phyloP scores from a whole-genome alignment of 2,329 filamentous ascomycete species.

The Pseudogymnoascus sp. region DNA sequence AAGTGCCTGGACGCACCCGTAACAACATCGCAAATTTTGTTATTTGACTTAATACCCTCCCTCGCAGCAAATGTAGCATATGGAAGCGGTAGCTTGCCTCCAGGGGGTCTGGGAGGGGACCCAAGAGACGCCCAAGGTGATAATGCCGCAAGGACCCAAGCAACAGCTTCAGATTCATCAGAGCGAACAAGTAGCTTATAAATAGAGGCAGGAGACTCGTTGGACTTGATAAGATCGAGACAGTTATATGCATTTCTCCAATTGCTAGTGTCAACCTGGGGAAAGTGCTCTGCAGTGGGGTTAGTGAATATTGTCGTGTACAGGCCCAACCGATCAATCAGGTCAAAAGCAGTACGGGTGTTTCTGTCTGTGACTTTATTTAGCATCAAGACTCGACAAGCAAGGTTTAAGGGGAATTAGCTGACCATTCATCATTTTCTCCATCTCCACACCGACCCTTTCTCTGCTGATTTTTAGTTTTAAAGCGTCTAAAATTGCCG shows the following conservation, averaged over 20 bases:
- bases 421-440: constrained; percentile 78
- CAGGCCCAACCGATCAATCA: constrained; percentile 58
- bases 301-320: constrained; percentile 69
- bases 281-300: constrained; percentile 44
- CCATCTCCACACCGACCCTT: constrained; percentile 74
- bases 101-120: constrained; percentile 29
- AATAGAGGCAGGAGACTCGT: constrained; percentile 38
- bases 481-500: constrained; percentile 71
- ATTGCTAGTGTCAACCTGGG: constrained; percentile 45
- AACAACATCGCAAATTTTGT: constrained; percentile 63
- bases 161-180: constrained; percentile 57
- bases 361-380: constrained; percentile 38
- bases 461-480: constrained; percentile 85
- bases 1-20: constrained; percentile 55
- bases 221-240: constrained; percentile 42
- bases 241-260: constrained; percentile 59
- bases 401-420: constrained; percentile 17
- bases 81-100: constrained; percentile 44
- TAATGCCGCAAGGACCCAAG: constrained; percentile 69
- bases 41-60: constrained; percentile 72
- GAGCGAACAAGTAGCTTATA: constrained; percentile 50
- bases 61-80: constrained; percentile 56
- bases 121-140: constrained; percentile 57
- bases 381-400: constrained; percentile 14
- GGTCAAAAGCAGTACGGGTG: constrained; percentile 51